Evolutionary conservation across 179 eudicot species (phyloP).

Genomic region (Spinacia oleracea): DNA sequence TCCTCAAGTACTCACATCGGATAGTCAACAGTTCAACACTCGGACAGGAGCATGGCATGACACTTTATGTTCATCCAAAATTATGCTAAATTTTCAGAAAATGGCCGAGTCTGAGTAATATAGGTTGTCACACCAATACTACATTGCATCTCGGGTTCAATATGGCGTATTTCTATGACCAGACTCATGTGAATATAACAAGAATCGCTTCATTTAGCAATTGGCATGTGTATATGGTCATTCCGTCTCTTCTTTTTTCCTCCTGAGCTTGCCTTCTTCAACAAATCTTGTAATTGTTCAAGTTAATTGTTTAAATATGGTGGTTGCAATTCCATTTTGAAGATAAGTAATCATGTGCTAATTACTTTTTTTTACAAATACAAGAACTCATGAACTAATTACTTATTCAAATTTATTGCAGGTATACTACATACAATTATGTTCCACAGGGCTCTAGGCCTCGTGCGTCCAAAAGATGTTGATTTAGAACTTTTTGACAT

Average conservation of each 20-base stretch:
- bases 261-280: background rate
- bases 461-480: constrained; percentile 82
- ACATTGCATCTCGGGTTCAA: background rate
- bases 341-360: background rate
- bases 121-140: background rate
- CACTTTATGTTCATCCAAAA: no score
- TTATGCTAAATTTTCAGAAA: no score
- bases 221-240: background rate
- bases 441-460: constrained; percentile 92
- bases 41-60: no score
- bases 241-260: background rate
- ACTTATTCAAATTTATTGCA: constrained; percentile 40
- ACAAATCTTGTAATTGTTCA: background rate
- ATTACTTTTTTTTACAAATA: background rate
- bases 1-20: no score
- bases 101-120: no score
- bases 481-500: constrained; percentile 94
- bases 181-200: no score
- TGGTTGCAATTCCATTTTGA: background rate
- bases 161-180: background rate
- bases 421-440: constrained; percentile 88
- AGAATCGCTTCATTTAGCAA: no score
- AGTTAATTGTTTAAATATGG: background rate
- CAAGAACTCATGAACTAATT: constrained; percentile 8
- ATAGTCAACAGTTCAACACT: no score